These are phyloP conservation scores for Thelephora terrestris DNA, from an alignment of 1,284 basidiomycete species.

Conservation along the genomic window DNA sequence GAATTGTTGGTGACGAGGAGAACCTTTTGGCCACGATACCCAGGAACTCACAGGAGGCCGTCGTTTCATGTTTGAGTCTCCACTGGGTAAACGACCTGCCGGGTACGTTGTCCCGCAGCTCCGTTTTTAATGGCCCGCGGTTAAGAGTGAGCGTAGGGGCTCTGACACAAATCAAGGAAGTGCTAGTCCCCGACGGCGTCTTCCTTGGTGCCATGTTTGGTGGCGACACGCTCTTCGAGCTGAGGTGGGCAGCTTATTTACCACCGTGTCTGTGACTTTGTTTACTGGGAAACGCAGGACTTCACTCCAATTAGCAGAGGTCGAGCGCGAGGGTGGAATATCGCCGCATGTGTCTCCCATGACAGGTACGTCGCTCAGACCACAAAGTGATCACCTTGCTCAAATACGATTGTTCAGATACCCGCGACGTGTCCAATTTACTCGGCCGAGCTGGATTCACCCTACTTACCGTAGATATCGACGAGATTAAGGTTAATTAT, in stretches of 20 bases:
- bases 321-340: conserved; percentile 92
- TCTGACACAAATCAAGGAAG: conserved; percentile 82
- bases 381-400: not conserved
- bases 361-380: conserved; percentile 59
- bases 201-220: conserved; percentile 94
- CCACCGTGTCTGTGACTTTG: not conserved
- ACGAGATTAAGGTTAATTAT: conserved; percentile 87
- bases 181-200: conserved; percentile 85
- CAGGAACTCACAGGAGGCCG: conserved; percentile 78
- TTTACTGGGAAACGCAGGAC: conserved; percentile 32
- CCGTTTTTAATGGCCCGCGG: not conserved
- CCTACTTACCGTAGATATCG: conserved; percentile 89
- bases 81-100: conserved; percentile 99
- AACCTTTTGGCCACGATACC: conserved; percentile 52
- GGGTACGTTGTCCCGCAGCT: conserved; percentile 34
- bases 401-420: conserved; percentile 42
- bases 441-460: conserved; percentile 91
- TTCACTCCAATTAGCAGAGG: conserved; percentile 87
- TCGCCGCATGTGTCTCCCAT: conserved; percentile 94
- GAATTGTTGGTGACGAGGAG: conserved; percentile 75
- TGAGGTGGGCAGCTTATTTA: conserved; percentile 41
- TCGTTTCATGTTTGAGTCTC: conserved; percentile 84
- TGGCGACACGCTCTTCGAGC: conserved; percentile 94
- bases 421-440: conserved; percentile 84
- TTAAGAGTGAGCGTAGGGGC: conserved; percentile 40